Evolutionary conservation across 1,284 basidiomycete species (phyloP).

Genomic region (Melanopsichium pennsylvanicum): DNA sequence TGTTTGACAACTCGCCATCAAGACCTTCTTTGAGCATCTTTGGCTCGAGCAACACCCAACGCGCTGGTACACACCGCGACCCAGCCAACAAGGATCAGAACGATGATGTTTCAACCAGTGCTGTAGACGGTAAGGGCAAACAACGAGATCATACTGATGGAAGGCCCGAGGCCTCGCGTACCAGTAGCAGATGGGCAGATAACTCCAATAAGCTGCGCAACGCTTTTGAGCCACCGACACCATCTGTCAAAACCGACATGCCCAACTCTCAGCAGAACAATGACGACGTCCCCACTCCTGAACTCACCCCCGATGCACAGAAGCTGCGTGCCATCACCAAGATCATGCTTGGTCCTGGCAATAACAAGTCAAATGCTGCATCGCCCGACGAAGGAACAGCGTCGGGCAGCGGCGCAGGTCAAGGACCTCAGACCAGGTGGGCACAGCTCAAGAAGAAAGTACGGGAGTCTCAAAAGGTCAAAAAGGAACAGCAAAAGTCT

Average conservation of each 20-base stretch:
- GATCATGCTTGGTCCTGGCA: slow-evolving; percentile 42
- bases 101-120: slow-evolving; percentile 7
- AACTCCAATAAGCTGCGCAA: slow-evolving; percentile 43
- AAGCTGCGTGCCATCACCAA: slow-evolving; percentile 49
- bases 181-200: slow-evolving; percentile 30
- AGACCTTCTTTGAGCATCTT: slow-evolving; percentile 33
- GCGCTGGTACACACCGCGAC: slow-evolving; percentile 3
- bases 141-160: slow-evolving; percentile 1
- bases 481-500: slow-evolving; percentile 40
- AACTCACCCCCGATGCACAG: slow-evolving; percentile 32
- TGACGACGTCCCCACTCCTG: slow-evolving; percentile 27
- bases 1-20: slow-evolving; percentile 16
- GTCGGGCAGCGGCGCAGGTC: slow-evolving; percentile 5
- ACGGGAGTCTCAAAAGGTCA: slow-evolving; percentile 43
- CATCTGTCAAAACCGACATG: slow-evolving; percentile 13
- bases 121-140: slow-evolving; percentile 11
- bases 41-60: slow-evolving; percentile 11
- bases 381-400: slow-evolving; percentile 14
- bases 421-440: slow-evolving; percentile 37
- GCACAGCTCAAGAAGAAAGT: slow-evolving; percentile 50
- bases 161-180: slow-evolving; percentile 11
- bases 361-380: slow-evolving; percentile 7
- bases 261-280: slow-evolving; percentile 3
- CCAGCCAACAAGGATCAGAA: slow-evolving; percentile 12
- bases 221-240: slow-evolving; percentile 37